Evolutionary conservation across 176 grass and related monocot genomes (phyloP), one percentile per base, ranked within the genome.

Genomic region (Hyparrhenia diplandra): DNA sequence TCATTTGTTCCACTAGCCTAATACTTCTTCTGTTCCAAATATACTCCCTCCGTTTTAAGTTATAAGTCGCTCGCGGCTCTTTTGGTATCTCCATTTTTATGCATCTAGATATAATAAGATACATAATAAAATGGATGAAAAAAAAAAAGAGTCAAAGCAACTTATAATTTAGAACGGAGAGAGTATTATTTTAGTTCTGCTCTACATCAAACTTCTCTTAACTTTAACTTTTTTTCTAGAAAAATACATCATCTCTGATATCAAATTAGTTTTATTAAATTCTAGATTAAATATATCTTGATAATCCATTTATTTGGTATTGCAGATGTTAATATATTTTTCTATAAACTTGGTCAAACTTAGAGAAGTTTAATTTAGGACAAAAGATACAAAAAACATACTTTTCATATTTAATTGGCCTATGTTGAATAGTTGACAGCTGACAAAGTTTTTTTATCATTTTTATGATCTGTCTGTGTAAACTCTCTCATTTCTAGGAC

Each of bases 401-500:
- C 6, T 51, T 51, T n/a, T 55, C 21, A 45, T 77, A 5, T 43
- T 32, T 25, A 42, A n/a, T 41, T 7, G 27, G 4, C 64, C 5
- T 4, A 76, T 8, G 10, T 59, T 5, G 0, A 39, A 61, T 18
- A 29, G 39, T 45, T 71, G 23, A 5, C 39, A 8, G 3, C 0
- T 69, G 14, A 1, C 64, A 6, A 18, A 36, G 43, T 55, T 11
- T 67, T n/a, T n/a, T 55, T 41, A 67, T 67, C 34, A 9, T 23
- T 58, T 58, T 67, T 17, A 24, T 29, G 68, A 3, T 0, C 24
- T 69, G 40, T 84, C 9, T 64, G 1, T 70, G 36, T 10, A 43
- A 71, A 32, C 43, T 10, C 0, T 64, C 6, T 12, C 60, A 11
- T 32, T 74, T 76, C 1, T 68, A 94, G 92, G 86, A 94, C 28